Evolutionary conservation across 352 stramenopile species (phyloP).

Genomic region (Phytophthora hybrid): DNA sequence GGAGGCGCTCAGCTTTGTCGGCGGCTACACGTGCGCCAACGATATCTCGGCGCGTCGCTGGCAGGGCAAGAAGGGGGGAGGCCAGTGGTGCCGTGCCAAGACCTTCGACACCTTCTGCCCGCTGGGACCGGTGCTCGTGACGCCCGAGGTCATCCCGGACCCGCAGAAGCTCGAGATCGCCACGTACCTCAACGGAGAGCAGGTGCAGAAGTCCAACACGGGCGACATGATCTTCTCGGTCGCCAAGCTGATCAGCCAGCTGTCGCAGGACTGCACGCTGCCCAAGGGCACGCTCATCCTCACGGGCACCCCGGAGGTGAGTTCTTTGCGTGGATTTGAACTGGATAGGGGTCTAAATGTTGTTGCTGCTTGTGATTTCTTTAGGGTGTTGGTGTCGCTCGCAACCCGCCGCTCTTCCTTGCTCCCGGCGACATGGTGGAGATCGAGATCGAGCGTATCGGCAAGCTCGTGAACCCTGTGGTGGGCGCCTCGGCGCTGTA

Average conservation of each 20-base stretch:
- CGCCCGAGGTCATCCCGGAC: conserved; percentile 74
- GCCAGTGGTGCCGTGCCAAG: conserved; percentile 92
- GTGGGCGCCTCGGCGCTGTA: conserved; percentile 73
- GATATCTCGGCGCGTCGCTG: conserved; percentile 91
- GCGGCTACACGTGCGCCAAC: conserved; percentile 90
- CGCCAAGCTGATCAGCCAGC: conserved; percentile 86
- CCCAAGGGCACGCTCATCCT: conserved; percentile 90
- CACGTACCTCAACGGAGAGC: conserved; percentile 84
- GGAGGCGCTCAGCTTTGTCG: conserved; percentile 88
- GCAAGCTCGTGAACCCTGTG: conserved; percentile 89
- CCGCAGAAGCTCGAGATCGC: conserved; percentile 80
- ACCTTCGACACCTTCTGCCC: conserved; percentile 93
- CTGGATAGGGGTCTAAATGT: background rate
- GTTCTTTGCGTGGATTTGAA: background rate
- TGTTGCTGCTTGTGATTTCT: conserved; percentile 5
- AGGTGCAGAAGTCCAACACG: conserved; percentile 91
- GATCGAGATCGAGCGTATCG: conserved; percentile 92
- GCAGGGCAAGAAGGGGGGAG: conserved; percentile 87
- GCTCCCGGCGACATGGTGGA: conserved; percentile 90
- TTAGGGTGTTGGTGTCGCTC: conserved; percentile 88
- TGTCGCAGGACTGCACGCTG: conserved; percentile 91
- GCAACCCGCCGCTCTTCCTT: conserved; percentile 88
- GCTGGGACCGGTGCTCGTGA: conserved; percentile 87
- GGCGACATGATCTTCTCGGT: conserved; percentile 93
- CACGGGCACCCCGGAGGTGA: conserved; percentile 90